Conservation (phyloP, 2,329 filamentous ascomycete genomes). For the Phaeoacremonium minimum region DNA sequence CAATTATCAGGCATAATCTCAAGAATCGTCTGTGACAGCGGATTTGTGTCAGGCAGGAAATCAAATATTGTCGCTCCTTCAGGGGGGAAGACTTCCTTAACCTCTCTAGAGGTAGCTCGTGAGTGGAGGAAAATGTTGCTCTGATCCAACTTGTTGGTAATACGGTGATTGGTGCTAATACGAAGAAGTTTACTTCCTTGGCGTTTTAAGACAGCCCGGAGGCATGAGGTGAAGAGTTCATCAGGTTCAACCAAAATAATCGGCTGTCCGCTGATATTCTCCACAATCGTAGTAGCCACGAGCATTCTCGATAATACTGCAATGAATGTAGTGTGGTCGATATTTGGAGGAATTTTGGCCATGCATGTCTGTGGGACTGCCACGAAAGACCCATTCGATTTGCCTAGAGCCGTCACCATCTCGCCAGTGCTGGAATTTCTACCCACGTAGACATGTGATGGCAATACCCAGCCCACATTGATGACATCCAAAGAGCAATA, state of each 20-base stretch:
- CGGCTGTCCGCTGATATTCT: constrained; percentile 4
- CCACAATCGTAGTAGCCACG: constrained; percentile 11
- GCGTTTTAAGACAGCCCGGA: constrained; percentile 13
- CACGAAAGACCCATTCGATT: constrained; percentile 28
- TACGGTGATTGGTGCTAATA: constrained; percentile 14
- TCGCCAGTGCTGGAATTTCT: constrained; percentile 16
- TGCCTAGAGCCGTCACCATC: constrained; percentile 21
- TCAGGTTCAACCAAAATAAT: constrained; percentile 30
- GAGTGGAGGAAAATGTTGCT: constrained; percentile 4
- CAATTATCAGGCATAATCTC: constrained; percentile 18
- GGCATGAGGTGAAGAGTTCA: constrained; percentile 17
- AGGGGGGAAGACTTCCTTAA: constrained; percentile 20
- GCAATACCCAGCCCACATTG: constrained; percentile 9
- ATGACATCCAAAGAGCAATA: constrained; percentile 30
- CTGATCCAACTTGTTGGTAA: neutral
- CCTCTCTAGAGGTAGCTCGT: constrained; percentile 10
- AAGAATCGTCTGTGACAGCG: constrained; percentile 19
- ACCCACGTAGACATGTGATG: constrained; percentile 27
- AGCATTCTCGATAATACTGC: constrained; percentile 17
- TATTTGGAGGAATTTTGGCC: too few species aligned
- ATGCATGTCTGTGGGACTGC: constrained; percentile 14
- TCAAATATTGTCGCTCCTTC: constrained; percentile 21
- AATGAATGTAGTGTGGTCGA: constrained; percentile 16
- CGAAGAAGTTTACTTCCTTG: constrained; percentile 10
- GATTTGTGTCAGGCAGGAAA: constrained; percentile 19